Evolutionary conservation across 2,329 filamentous ascomycete genomes (phyloP).

Genomic region (Beauveria australis): DNA sequence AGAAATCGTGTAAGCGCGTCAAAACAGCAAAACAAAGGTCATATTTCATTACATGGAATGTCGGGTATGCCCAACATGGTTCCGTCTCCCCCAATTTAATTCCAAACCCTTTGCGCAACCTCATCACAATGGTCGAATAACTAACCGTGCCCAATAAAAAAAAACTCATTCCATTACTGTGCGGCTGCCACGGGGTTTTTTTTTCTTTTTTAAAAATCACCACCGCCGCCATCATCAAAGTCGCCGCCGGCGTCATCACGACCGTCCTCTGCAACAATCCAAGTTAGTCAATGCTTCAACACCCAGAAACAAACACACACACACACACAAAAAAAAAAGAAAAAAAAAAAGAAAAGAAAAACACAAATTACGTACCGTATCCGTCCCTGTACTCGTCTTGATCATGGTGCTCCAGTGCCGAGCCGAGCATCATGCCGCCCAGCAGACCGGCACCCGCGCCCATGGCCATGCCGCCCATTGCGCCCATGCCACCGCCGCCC

Average conservation of each 20-base stretch:
- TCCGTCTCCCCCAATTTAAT: too few species aligned
- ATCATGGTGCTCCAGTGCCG: conserved; percentile 56
- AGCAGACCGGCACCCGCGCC: conserved; percentile 73
- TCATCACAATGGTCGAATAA: too few species aligned
- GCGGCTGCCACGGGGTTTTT: neutral
- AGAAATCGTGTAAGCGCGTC: neutral
- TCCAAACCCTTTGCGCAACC: too few species aligned
- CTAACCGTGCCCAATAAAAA: neutral
- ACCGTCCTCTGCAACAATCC: conserved; percentile 19
- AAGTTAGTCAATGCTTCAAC: neutral
- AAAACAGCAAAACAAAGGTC: neutral
- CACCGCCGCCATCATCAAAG: conserved; percentile 23
- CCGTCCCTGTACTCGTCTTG: conserved; percentile 47
- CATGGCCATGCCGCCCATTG: conserved; percentile 42
- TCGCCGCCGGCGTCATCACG: conserved; percentile 26
- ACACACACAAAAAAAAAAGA: neutral
- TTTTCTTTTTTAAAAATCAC: conserved; percentile 14
- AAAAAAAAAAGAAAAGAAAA: too few species aligned
- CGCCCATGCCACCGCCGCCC: conserved; percentile 32
- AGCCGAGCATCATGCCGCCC: conserved; percentile 64
- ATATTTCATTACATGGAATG: neutral
- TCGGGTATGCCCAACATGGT: neutral
- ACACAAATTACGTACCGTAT: conserved; percentile 24
- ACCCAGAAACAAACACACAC: neutral
- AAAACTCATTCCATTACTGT: neutral